Evolutionary conservation across 805 yeast genomes (phyloP), one percentile per base, ranked within the genome.

Genomic region (Saccharomyces paradoxus): DNA sequence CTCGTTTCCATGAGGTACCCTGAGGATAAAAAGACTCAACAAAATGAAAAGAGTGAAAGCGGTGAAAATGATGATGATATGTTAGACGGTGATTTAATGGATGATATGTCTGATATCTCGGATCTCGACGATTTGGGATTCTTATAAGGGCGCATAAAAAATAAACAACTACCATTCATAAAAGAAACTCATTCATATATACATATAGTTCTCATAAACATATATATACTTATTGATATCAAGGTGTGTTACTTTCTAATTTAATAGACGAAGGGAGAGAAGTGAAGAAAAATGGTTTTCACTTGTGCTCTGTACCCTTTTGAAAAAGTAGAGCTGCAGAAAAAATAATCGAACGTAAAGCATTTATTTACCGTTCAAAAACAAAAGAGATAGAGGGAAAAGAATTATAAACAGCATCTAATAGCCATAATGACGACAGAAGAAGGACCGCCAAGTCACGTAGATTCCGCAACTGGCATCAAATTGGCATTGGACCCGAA

Each of bases 1-100:
- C 95, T 92, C 56, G 87, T 89, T 73, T 89, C 96, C 8, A 89
- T 94, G 97, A 82, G 97, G 64, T 94, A 89, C 72, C 96, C 97
- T 8, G 74, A 71, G 30, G 66, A 65, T 55, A 64, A 60, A 49
- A 65, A 67, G 50, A 55, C 56, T 46, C 44, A 37, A 17, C 44
- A 37, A 7, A 62, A 61, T 30, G 50, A 49, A 17, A 61, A 57
- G n/a, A 58, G 56, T 49, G 58, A 59, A 29, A 51, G 54, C 22
- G 55, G 59, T 27, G 59, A 60, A 22, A 57, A 58, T 21, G 65
- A 58, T 22, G 62, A 63, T 13, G 68, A 67, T 14, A 57, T 57
- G 9, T 52, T 59, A 31, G 63, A 61, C 51, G 63, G 59, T 10
- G 59, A 59, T 24, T 51, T 64, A 41, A 53, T 67, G 51, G 70